Percentiles rank a stretch among this genome's conserved stretches.
Evolutionary conservation across 2,329 filamentous ascomycete species (phyloP).

Genomic region (Stemphylium lycopersici): DNA sequence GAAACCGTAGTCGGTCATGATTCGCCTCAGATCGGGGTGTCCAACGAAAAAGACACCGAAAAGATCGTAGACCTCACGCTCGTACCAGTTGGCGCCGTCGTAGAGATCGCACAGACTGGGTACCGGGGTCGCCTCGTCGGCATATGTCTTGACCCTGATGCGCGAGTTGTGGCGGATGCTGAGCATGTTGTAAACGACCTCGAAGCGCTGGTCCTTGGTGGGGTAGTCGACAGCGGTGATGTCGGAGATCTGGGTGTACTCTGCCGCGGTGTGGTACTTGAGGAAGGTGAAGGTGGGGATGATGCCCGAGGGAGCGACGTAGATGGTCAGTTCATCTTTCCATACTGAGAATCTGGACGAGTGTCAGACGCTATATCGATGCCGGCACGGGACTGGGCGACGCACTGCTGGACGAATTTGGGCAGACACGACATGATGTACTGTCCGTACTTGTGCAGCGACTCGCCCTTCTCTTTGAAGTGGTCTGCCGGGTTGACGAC

Average conservation of each 20-base stretch:
- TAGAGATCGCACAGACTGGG: constrained; percentile 86
- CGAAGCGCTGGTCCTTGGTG: constrained; percentile 92
- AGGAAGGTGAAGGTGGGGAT: constrained; percentile 93
- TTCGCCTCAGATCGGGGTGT: constrained; percentile 93
- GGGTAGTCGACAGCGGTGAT: constrained; percentile 97
- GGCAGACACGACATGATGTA: constrained; percentile 97
- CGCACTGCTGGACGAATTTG: constrained; percentile 91
- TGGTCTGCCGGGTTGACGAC: constrained; percentile 93
- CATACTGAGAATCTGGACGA: constrained; percentile 81
- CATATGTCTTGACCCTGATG: constrained; percentile 98
- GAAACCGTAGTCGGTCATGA: constrained; percentile 99
- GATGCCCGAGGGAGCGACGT: constrained; percentile 85
- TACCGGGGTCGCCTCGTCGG: constrained; percentile 92
- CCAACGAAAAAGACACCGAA: constrained; percentile 97
- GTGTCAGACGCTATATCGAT: neutral
- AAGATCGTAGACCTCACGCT: constrained; percentile 96
- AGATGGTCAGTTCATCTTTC: constrained; percentile 98
- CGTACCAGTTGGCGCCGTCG: constrained; percentile 98
- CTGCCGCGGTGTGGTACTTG: constrained; percentile 96
- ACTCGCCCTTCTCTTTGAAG: constrained; percentile 83
- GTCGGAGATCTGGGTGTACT: constrained; percentile 91
- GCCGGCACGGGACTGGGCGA: neutral
- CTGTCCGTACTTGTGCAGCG: constrained; percentile 91
- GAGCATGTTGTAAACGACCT: constrained; percentile 96
- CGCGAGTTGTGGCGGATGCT: constrained; percentile 95